phyloP scores from a whole-genome alignment of 2,329 filamentous ascomycete genomes.

The Fusarium temperatum region DNA sequence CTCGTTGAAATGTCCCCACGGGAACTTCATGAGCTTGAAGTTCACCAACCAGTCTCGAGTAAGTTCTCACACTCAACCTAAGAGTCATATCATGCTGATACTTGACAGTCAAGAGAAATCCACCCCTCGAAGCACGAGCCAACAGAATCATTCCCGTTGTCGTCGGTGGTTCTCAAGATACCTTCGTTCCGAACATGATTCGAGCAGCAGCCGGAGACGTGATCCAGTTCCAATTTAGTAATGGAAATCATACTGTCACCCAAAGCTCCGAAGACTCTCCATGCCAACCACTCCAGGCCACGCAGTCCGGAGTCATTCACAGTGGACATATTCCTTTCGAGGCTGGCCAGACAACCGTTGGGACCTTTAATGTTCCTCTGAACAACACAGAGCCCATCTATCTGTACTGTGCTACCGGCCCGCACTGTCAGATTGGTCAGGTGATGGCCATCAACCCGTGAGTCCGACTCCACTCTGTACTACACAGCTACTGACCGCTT shows the following conservation, averaged over 20 bases:
- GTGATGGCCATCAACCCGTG: slow-evolving; percentile 61
- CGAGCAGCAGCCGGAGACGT: slow-evolving; percentile 49
- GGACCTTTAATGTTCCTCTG: slow-evolving; percentile 58
- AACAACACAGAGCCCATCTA: slow-evolving; percentile 57
- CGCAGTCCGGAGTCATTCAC: slow-evolving; percentile 47
- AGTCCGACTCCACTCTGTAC: not conserved
- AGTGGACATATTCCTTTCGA: slow-evolving; percentile 53
- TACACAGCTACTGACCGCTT: not conserved
- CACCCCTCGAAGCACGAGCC: slow-evolving; percentile 13
- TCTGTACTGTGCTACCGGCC: slow-evolving; percentile 59
- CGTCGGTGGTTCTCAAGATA: slow-evolving; percentile 49
- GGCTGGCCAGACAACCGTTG: slow-evolving; percentile 49
- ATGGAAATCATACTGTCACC: slow-evolving; percentile 55
- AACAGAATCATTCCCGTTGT: slow-evolving; percentile 46
- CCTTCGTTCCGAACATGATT: slow-evolving; percentile 51
- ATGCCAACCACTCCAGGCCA: slow-evolving; percentile 51
- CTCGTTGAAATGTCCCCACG: slow-evolving; percentile 20
- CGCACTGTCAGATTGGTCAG: slow-evolving; percentile 61
- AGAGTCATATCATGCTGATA: not conserved
- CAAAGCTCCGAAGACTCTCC: slow-evolving; percentile 49
- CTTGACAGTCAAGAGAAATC: slow-evolving; percentile 36
- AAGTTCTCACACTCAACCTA: not conserved
- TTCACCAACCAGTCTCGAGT: slow-evolving; percentile 7
- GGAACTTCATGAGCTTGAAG: not conserved
- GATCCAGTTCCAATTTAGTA: slow-evolving; percentile 55